phyloP scores from a whole-genome alignment of 352 stramenopile genomes.

The Globisporangium paddicum region DNA sequence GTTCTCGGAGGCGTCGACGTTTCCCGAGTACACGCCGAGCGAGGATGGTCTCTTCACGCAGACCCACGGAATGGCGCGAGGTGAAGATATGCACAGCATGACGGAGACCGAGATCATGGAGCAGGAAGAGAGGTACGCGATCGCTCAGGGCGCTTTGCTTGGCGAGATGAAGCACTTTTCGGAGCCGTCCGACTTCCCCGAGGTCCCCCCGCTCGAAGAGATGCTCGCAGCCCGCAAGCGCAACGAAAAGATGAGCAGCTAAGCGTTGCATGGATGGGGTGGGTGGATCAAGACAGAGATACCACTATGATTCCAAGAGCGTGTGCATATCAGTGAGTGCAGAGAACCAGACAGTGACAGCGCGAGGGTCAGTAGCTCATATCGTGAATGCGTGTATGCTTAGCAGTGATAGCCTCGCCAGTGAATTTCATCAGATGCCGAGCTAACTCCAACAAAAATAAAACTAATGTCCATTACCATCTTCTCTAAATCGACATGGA shows the following conservation, averaged over 20 bases:
- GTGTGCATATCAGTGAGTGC: no score
- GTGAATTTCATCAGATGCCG: no score
- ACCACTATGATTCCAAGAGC: neutral
- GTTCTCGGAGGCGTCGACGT: slow-evolving; percentile 64
- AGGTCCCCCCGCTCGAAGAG: slow-evolving; percentile 48
- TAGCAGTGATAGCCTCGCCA: no score
- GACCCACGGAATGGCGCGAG: slow-evolving; percentile 14
- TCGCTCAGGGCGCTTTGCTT: slow-evolving; percentile 34
- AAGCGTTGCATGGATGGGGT: no score
- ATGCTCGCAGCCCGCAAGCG: slow-evolving; percentile 30
- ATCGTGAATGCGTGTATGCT: no score
- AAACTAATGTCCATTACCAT: no score
- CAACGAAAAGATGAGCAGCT: neutral
- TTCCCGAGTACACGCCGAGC: slow-evolving; percentile 53
- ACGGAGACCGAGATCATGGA: slow-evolving; percentile 5
- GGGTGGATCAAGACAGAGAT: neutral
- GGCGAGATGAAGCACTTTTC: slow-evolving; percentile 43
- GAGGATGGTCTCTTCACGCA: slow-evolving; percentile 49
- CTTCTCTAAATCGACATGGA: no score
- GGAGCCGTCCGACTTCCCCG: slow-evolving; percentile 60
- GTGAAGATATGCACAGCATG: neutral
- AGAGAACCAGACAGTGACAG: no score
- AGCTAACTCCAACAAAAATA: no score
- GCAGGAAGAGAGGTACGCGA: slow-evolving; percentile 5
- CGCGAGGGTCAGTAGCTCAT: no score